These are phyloP conservation scores for Metschnikowia picachoensis DNA, from an alignment of 805 yeast species.

Conservation along the genomic window DNA sequence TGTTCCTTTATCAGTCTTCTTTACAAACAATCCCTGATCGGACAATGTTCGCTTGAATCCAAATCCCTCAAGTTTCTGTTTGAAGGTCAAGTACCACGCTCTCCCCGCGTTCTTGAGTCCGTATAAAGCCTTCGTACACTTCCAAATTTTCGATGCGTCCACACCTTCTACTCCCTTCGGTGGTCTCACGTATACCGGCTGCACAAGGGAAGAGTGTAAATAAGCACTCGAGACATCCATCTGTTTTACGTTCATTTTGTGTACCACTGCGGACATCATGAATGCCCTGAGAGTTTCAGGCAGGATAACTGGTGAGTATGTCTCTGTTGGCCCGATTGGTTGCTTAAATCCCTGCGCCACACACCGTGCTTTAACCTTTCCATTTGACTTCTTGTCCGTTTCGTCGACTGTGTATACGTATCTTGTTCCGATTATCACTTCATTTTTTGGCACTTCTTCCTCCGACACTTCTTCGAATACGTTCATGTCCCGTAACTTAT, in stretches of 20 bases:
- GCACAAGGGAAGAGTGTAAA: conserved; percentile 1
- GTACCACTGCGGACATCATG: not conserved
- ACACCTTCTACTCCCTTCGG: not conserved
- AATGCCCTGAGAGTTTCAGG: not conserved
- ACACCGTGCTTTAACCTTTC: not conserved
- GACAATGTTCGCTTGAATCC: not conserved
- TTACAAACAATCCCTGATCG: not conserved
- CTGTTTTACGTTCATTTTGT: not conserved
- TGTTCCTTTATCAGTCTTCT: not conserved
- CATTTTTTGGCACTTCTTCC: not conserved
- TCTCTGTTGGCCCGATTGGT: not conserved
- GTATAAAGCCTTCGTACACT: conserved; percentile 1
- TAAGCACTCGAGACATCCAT: conserved; percentile 3
- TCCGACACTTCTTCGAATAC: conserved; percentile 1
- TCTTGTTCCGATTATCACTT: not conserved
- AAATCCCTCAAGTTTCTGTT: not conserved
- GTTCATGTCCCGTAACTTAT: not conserved
- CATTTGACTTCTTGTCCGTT: conserved; percentile 1
- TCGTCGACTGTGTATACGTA: conserved; percentile 4
- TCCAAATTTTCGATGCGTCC: not conserved
- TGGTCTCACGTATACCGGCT: not conserved
- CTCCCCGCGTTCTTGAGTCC: conserved; percentile 1
- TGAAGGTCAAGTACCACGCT: not conserved
- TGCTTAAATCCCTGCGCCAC: conserved; percentile 2
- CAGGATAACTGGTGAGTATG: conserved; percentile 4